Evolutionary conservation across 164 flowering plant genomes (phyloP), one percentile per base, ranked within the genome.

Genomic region (Magnolia changhungtana): DNA sequence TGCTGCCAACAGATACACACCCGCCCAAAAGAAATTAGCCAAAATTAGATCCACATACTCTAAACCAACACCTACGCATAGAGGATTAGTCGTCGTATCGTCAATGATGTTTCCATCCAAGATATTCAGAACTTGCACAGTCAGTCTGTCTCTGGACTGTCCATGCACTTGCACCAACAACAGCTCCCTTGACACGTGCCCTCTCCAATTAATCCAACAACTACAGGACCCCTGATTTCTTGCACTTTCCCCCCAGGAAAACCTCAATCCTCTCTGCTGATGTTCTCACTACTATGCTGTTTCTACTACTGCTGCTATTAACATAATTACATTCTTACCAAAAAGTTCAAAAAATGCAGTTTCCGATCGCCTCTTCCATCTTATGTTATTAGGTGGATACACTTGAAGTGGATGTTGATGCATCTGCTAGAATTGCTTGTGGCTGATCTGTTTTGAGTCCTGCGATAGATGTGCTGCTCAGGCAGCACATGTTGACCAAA

Each of bases 151-250:
- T 65, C 81, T 85, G 86, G 97, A 92, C 80, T 92, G 0, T 97
- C 98, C 96, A 92, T 86, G 78, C 97, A 94, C 77, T 92, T 94
- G 82, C 98, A 94, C 89, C 98, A 45, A 86, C 87, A 72, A 92
- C 96, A 55, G 84, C 82, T 23, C 83, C 93, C 63, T 86, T 85
- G 11, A 23, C 67, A 1, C 92, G 90, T 1, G 89, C 76, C 24
- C 75, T 85, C 79, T 81, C 80, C 50, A 94, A 90, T 68, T 89
- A 87, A 51, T 85, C 88, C 77, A 91, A n/a, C 82, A 90, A 69
- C 7, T 80, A 80, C 7, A 68, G 81, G 2, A 86, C 88, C 49
- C 98, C 98, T 18, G 89, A 89, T 73, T 87, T 92, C 84, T 85
- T 89, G 87, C 96, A 94, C 82, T 92, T 92, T 0, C 89, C 87